These are phyloP conservation scores for Tulasnella calospora DNA, from an alignment of 768 basidiomycete genomes.

Conservation along the genomic window DNA sequence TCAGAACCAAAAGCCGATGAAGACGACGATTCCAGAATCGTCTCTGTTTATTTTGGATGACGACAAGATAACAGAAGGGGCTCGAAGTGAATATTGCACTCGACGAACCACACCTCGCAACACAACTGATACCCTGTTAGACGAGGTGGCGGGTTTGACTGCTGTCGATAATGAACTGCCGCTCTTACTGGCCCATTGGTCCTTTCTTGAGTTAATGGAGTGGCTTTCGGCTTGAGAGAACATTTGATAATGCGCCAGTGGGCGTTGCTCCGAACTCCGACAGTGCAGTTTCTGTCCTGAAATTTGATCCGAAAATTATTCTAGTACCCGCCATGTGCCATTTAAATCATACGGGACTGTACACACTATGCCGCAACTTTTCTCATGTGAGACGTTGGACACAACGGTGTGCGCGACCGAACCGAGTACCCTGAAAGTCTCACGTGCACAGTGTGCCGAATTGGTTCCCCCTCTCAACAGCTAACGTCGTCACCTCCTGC, in stretches of 20 bases:
- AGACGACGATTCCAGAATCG: background rate
- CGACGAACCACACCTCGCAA: background rate
- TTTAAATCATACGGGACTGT: too few relatives aligned
- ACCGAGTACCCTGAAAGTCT: too few relatives aligned
- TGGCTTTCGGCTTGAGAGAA: background rate
- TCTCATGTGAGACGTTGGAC: too few relatives aligned
- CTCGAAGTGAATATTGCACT: background rate
- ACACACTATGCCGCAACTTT: too few relatives aligned
- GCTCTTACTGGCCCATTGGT: background rate
- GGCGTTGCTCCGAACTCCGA: background rate
- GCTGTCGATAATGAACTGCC: background rate
- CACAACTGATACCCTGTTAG: background rate
- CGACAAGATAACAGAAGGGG: background rate
- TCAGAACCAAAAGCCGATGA: too few relatives aligned
- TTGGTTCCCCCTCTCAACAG: background rate
- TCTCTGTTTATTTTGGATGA: background rate
- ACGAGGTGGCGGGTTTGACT: background rate
- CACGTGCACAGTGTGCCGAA: background rate
- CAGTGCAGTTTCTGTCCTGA: background rate
- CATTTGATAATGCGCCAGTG: background rate
- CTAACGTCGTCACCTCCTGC: background rate
- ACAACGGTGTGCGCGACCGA: too few relatives aligned
- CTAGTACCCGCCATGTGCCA: too few relatives aligned
- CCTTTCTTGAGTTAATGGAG: background rate
- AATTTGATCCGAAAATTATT: too few relatives aligned